These are phyloP conservation scores for Aspergillus clavatus DNA, from an alignment of 2,329 filamentous ascomycete species.

Conservation along the genomic window DNA sequence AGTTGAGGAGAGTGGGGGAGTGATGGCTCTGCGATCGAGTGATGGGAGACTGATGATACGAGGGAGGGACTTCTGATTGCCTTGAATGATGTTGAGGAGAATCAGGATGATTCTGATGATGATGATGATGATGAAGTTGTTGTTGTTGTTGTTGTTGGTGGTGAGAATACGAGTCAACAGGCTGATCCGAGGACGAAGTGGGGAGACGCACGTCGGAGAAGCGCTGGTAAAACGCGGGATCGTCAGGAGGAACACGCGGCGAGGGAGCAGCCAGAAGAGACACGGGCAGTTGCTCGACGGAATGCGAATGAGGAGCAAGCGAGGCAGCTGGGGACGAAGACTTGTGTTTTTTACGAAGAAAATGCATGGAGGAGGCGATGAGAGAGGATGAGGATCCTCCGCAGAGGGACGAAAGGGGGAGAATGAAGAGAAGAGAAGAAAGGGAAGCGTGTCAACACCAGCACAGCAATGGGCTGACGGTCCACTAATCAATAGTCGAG, in stretches of 20 bases:
- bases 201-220: constrained; percentile 8
- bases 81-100: constrained; percentile 8
- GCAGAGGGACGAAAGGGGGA: constrained; percentile 1
- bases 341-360: constrained; percentile 22
- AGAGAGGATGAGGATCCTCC: not conserved
- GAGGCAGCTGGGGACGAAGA: constrained; percentile 13
- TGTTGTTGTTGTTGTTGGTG: constrained; percentile 1
- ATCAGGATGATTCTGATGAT: constrained; percentile 12
- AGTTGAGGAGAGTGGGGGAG: constrained; percentile 10
- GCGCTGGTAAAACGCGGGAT: constrained; percentile 9
- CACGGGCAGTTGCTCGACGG: constrained; percentile 17
- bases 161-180: constrained; percentile 4
- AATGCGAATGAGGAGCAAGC: constrained; percentile 18
- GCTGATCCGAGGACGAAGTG: not conserved
- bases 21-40: constrained; percentile 25
- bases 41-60: constrained; percentile 10
- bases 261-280: constrained; percentile 5
- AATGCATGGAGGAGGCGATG: constrained; percentile 17
- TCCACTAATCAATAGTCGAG: not conserved
- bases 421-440: constrained; percentile 1
- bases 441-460: constrained; percentile 1
- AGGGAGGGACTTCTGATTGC: constrained; percentile 11
- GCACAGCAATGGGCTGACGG: too few relatives aligned
- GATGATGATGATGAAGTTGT: constrained; percentile 3
- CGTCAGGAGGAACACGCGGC: constrained; percentile 3